These are phyloP conservation scores for Rhizophagus sp. DNA, from an alignment of 192 early-diverging fungal species.

Conservation along the genomic window DNA sequence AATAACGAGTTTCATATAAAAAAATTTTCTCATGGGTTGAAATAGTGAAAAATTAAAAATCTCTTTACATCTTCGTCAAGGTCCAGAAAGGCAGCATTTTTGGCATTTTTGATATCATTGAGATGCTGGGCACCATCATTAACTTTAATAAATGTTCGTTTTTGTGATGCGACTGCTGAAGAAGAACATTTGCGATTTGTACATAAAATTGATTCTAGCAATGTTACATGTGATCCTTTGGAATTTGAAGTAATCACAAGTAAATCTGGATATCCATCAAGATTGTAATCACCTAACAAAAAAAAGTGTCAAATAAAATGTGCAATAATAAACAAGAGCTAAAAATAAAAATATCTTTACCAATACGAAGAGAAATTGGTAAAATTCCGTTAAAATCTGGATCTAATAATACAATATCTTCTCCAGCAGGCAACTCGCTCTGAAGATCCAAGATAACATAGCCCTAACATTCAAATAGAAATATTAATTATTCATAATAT, in stretches of 20 bases:
- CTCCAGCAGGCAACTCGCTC: slow-evolving; percentile 48
- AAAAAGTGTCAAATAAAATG: neutral
- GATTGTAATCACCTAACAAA: slow-evolving; percentile 71
- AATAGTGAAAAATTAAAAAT: neutral
- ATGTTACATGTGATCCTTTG: slow-evolving; percentile 55
- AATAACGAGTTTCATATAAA: neutral
- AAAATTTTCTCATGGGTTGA: neutral
- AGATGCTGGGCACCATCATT: slow-evolving; percentile 64
- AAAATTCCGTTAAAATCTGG: slow-evolving; percentile 50
- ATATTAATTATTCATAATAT: neutral
- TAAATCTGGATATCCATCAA: slow-evolving; percentile 92
- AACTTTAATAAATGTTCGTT: slow-evolving; percentile 66
- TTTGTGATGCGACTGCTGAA: slow-evolving; percentile 44
- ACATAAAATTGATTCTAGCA: slow-evolving; percentile 72
- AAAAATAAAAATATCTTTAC: slow-evolving; percentile 20
- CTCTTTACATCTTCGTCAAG: slow-evolving; percentile 82
- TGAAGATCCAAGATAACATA: slow-evolving; percentile 47
- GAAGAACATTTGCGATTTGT: slow-evolving; percentile 43
- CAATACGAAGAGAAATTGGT: slow-evolving; percentile 61
- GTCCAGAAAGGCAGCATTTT: slow-evolving; percentile 81
- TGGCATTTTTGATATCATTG: slow-evolving; percentile 48
- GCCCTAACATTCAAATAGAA: slow-evolving; percentile 28
- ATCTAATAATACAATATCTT: slow-evolving; percentile 45
- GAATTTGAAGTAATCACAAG: slow-evolving; percentile 62
- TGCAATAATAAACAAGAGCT: neutral